These are phyloP conservation scores for Lentinula aciculospora DNA, from an alignment of 768 basidiomycete genomes.

Conservation along the genomic window DNA sequence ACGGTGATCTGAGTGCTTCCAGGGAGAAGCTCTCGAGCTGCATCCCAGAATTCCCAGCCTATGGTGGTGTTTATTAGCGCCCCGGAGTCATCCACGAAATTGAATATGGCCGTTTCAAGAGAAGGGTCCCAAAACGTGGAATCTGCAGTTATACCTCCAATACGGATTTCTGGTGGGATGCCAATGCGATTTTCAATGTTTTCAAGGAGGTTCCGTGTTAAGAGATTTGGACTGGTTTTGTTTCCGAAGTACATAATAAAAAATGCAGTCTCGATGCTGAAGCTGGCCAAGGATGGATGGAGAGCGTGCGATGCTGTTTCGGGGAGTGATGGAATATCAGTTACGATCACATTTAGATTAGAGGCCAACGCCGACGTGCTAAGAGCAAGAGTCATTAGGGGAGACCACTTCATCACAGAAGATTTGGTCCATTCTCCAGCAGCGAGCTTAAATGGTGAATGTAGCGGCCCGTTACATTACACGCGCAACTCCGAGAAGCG, in stretches of 20 bases:
- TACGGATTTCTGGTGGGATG: slow-evolving; percentile 39
- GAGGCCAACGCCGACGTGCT: background rate
- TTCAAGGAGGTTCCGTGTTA: slow-evolving; percentile 38
- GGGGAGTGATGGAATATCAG: slow-evolving; percentile 37
- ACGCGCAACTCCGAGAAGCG: background rate
- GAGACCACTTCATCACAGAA: background rate
- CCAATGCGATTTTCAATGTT: slow-evolving; percentile 41
- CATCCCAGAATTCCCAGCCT: slow-evolving; percentile 44
- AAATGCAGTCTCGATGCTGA: slow-evolving; percentile 51
- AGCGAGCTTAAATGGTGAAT: background rate
- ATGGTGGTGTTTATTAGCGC: slow-evolving; percentile 45
- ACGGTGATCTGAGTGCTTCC: slow-evolving; percentile 41
- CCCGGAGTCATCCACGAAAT: slow-evolving; percentile 37
- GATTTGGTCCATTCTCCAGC: background rate
- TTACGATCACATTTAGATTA: slow-evolving; percentile 23
- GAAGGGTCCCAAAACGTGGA: slow-evolving; percentile 43
- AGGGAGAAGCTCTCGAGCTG: slow-evolving; percentile 34
- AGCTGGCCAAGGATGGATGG: slow-evolving; percentile 41
- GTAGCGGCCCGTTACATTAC: background rate
- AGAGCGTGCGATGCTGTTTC: slow-evolving; percentile 35
- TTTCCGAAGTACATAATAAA: slow-evolving; percentile 49
- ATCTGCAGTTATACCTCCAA: slow-evolving; percentile 51
- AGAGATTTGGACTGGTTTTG: slow-evolving; percentile 31
- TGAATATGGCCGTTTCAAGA: slow-evolving; percentile 32
- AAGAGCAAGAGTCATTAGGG: background rate